Evolutionary conservation across 129 eudicot species (phyloP).

Genomic region (Escallonia rubra): DNA sequence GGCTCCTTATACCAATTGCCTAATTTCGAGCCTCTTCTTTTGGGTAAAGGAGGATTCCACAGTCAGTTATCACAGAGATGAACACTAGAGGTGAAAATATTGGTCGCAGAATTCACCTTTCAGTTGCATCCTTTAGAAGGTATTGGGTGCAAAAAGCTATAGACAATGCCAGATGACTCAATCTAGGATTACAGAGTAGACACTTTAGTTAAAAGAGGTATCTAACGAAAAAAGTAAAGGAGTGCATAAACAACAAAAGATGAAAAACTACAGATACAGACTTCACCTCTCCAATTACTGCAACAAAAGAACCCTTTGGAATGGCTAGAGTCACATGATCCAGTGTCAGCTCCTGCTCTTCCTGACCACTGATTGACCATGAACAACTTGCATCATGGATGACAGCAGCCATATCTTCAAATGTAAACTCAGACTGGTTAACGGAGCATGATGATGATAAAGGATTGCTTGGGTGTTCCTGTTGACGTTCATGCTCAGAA

Average conservation of each 20-base stretch:
- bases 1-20: too few relatives aligned
- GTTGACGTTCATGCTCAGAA: constrained; percentile 32
- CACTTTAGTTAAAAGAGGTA: too few relatives aligned
- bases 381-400: constrained; percentile 61
- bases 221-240: neutral
- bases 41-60: too few relatives aligned
- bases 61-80: too few relatives aligned
- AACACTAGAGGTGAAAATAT: too few relatives aligned
- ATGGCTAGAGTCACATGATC: constrained; percentile 50
- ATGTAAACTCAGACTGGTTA: constrained; percentile 13
- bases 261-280: neutral
- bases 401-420: constrained; percentile 45
- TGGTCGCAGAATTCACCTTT: too few relatives aligned
- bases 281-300: constrained; percentile 83
- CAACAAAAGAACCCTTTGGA: constrained; percentile 77
- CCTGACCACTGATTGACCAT: constrained; percentile 64
- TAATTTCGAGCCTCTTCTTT: too few relatives aligned
- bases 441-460: constrained; percentile 22
- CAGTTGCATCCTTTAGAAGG: too few relatives aligned
- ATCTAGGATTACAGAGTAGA: too few relatives aligned
- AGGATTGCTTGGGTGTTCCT: constrained; percentile 4
- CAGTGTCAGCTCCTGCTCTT: constrained; percentile 40
- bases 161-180: too few relatives aligned
- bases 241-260: neutral
- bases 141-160: too few relatives aligned